These are phyloP conservation scores for Penicillium brevicompactum DNA, from an alignment of 2,329 filamentous ascomycete genomes.

Conservation along the genomic window DNA sequence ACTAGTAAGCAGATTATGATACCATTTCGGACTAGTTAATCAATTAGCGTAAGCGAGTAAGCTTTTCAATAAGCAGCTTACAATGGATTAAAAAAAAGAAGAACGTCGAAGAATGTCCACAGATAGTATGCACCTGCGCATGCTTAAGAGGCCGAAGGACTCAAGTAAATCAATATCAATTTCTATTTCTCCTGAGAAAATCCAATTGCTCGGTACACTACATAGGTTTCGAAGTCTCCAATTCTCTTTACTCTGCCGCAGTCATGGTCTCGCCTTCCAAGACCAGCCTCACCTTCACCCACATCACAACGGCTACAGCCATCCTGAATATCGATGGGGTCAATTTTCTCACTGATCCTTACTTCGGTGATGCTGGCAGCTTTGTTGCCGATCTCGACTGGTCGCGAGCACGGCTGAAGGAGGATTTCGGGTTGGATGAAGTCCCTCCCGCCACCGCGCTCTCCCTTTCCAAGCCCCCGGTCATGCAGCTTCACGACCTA, in stretches of 20 bases:
- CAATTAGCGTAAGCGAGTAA: too few species aligned
- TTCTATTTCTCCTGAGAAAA: not conserved
- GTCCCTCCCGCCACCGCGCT: slow-evolving; percentile 53
- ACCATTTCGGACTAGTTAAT: not conserved
- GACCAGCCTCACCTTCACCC: slow-evolving; percentile 41
- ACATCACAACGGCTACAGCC: slow-evolving; percentile 52
- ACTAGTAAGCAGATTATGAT: not conserved
- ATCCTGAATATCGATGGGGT: slow-evolving; percentile 47
- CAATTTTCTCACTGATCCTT: slow-evolving; percentile 49
- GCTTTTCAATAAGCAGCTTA: not conserved
- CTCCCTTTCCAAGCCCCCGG: slow-evolving; percentile 28
- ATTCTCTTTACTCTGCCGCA: too few species aligned
- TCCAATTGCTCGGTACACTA: not conserved
- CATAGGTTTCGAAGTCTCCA: too few species aligned
- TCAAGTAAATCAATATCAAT: not conserved
- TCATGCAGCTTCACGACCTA: not conserved
- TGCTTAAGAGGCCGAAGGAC: not conserved
- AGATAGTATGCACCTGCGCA: too few species aligned
- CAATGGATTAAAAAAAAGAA: not conserved
- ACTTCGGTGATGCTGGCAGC: slow-evolving; percentile 33
- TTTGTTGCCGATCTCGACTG: slow-evolving; percentile 48
- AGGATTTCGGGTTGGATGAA: not conserved
- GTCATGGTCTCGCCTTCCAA: not conserved
- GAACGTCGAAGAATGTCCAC: not conserved
- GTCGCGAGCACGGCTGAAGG: not conserved